Percentiles rank a stretch among this genome's conserved stretches.
Conservation (phyloP, 495 filamentous ascomycete species). For the Venustampulla echinocandica region DNA sequence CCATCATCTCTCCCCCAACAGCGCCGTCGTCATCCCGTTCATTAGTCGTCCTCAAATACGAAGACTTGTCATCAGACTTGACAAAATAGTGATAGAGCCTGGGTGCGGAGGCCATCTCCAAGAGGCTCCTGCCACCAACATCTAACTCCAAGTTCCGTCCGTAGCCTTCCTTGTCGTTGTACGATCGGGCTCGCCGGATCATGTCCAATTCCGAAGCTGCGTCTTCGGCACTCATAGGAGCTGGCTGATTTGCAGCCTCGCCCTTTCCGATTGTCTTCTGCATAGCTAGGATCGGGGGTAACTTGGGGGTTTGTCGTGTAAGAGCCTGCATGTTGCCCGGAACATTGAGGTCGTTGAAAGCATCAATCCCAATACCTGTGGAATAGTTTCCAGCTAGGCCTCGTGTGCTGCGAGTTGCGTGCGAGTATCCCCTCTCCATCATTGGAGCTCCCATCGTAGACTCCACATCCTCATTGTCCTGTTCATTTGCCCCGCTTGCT, state of each 20-base stretch:
- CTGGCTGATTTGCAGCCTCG: conserved; percentile 34
- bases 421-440: conserved; percentile 67
- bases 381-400: conserved; percentile 40
- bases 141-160: conserved; percentile 17
- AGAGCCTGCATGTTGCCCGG: conserved; percentile 45
- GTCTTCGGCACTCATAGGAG: conserved; percentile 44
- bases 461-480: conserved; percentile 30
- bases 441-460: conserved; percentile 42
- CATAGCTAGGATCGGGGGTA: conserved; percentile 50
- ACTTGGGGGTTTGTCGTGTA: conserved; percentile 37
- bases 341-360: conserved; percentile 54
- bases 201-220: conserved; percentile 50
- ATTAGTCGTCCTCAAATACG: conserved; percentile 1
- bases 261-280: conserved; percentile 30
- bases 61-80: conserved; percentile 1
- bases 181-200: conserved; percentile 38
- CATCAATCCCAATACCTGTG: conserved; percentile 53
- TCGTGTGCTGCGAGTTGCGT: conserved; percentile 65
- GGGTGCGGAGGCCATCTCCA: conserved; percentile 4
- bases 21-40: conserved; percentile 3
- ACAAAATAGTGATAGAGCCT: conserved; percentile 1
- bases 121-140: conserved; percentile 4
- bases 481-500: conserved; percentile 41
- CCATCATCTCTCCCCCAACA: conserved; percentile 35
- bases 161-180: conserved; percentile 33